Base-by-base conservation (phyloP, 163 green algal species). In the Coccomyxa subellipsoidea region DNA sequence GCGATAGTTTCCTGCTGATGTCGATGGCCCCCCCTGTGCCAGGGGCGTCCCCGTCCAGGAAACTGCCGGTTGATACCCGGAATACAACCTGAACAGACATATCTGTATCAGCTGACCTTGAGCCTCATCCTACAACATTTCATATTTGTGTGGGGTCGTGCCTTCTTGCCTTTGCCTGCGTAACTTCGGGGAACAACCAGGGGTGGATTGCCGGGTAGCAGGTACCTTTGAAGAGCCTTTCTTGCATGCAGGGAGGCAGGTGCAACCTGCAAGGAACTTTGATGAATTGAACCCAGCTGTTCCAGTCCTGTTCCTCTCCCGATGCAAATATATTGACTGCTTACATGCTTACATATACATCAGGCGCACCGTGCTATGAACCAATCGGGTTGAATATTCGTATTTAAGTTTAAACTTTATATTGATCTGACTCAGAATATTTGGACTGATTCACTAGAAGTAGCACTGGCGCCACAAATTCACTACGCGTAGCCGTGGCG, bases 1-100 rank as follows among this genome's bases (percentile, higher is more conserved):
- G 36, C 12, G 39, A 70, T 7, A 81, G 77, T 40, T 72, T 71
- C 66, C 27, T 73, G 66, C 66, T 73, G 66, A 73, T 34, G 71
- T 77, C 35, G 31, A 77, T 29, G 71, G 66, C 27, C 27, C 66
- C 66, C 10, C 66, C 66, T 35, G 29, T 36, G 66, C 66, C 66
- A 18, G 66, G 66, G 66, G 66, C 66, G 29, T 73, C 66, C 8
- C 66, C 66, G n/a, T 73, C 27, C 66, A 73, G 29, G 29, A 23
- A 36, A 18, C 32, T 8, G 27, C 66, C 66, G 66, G 66, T 73
- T 23, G 29, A 34, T 10, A 73, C 66, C 29, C 66, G 66, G 27
- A 73, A 73, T 6, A 32, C n/a, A 36, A 73, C 66, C 7, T 73
- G 29, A 8, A 73, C 66, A 73, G 66, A 73, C 66, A 73, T 73